Evolutionary conservation across 441 rosid genomes (phyloP).

Genomic region (Viola pubescens): DNA sequence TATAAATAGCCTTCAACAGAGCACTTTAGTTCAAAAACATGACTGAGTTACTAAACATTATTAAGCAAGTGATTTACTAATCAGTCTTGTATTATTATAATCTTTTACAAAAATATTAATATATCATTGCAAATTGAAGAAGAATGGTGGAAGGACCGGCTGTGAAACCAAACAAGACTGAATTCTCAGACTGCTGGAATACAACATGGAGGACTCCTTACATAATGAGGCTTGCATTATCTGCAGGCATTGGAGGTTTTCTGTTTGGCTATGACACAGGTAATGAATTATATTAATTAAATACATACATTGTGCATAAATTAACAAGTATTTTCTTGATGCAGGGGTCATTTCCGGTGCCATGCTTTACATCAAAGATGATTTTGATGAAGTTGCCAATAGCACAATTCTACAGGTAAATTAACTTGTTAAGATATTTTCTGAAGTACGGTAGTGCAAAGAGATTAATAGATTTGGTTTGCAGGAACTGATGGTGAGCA

Average conservation of each 20-base stretch:
- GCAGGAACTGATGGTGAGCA: conserved; percentile 76
- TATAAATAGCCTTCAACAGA: too few species aligned
- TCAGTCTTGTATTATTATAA: too few species aligned
- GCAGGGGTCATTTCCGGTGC: conserved; percentile 86
- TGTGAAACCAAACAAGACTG: conserved; percentile 42
- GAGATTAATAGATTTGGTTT: not conserved
- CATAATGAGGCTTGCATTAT: conserved; percentile 73
- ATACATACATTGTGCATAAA: not conserved
- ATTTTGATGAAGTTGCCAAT: conserved; percentile 41
- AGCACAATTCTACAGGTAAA: conserved; percentile 54
- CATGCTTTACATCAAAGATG: conserved; percentile 62
- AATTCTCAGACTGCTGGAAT: conserved; percentile 65
- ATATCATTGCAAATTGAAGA: too few species aligned
- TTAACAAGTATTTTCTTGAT: not conserved
- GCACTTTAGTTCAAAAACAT: too few species aligned
- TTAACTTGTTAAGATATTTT: not conserved
- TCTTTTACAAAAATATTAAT: too few species aligned
- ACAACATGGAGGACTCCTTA: conserved; percentile 63
- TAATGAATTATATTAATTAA: not conserved
- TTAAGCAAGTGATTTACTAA: too few species aligned
- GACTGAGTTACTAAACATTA: too few species aligned
- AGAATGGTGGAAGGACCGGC: conserved; percentile 62
- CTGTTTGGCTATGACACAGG: conserved; percentile 91
- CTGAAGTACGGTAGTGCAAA: not conserved
- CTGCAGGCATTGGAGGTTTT: conserved; percentile 88